phyloP scores from a whole-genome alignment of 2,329 filamentous ascomycete species.

The Talaromyces sp. region DNA sequence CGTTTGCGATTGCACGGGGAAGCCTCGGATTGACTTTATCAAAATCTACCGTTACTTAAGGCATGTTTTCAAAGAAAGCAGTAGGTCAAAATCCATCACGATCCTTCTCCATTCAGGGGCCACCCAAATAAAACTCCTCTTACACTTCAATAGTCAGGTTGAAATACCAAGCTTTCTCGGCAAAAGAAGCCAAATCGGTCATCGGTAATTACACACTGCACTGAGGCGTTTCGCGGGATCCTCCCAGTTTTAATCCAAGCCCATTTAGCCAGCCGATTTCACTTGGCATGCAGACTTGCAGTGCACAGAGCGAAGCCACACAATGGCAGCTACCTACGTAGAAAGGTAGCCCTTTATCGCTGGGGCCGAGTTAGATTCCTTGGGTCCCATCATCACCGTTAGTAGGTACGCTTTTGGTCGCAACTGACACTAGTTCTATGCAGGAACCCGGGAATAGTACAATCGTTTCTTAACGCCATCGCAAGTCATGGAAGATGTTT shows the following conservation, averaged over 20 bases:
- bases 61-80: not conserved
- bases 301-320: not conserved
- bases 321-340: not conserved
- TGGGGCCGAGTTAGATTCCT: not conserved
- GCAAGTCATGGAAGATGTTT: not conserved
- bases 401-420: not conserved
- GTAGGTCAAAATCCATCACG: not conserved
- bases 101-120: not conserved
- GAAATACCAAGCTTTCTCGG: not conserved
- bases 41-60: not conserved
- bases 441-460: not conserved
- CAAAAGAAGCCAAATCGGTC: not conserved
- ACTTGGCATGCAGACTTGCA: not conserved
- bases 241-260: not conserved
- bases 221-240: not conserved
- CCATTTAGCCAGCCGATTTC: not conserved
- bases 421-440: not conserved
- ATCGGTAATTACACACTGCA: not conserved
- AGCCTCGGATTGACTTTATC: not conserved
- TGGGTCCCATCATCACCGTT: not conserved
- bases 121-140: not conserved
- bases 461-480: not conserved
- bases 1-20: not conserved
- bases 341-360: not conserved
- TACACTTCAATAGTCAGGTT: not conserved